Base-by-base conservation (phyloP, 2,329 filamentous ascomycete species). In the Diaporthe sp. region DNA sequence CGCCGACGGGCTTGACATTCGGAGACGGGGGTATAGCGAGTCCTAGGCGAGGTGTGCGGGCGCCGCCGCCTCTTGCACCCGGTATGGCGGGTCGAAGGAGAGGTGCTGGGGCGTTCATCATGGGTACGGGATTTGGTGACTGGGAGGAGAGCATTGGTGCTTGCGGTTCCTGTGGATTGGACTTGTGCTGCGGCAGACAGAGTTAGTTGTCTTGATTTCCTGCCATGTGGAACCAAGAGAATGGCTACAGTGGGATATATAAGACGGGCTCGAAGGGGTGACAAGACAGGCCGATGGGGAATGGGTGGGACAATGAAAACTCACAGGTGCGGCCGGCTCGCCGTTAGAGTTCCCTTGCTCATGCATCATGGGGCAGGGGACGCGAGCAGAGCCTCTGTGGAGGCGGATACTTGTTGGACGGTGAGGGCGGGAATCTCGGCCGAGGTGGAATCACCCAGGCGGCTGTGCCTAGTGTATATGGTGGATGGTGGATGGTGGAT, bases 11-110 rank as follows among this genome's bases (percentile, higher is more conserved):
- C 83, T 96, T 94, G 76, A 88, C 93, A 84, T 92, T 96, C 65
- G 95, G 94, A 47, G 95, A 97, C 0, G 94, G 92, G 50, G 96
- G 96, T 74, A 98, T 98, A 59, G 96, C 94, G 73, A 98, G 90
- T 58, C 95, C 96, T 74, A 98, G 89, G 79, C 94, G 92, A 37
- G 95, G 95, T 70, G 93, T 88, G 77, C 93, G 89, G 75, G 88
- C 86, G 74, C 91, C 92, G 77, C 88, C 86, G 78, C 87, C 88
- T 78, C 92, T 89, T 77, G 87, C 88, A 77, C 94, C 94, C 51
- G 93, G 94, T 73, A 97, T 92, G 76, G 95, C 94, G 71, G 95
- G 94, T 75, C 95, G 93, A 73, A 97, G 92, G 74, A 97, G 90
- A 75, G 94, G 94, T 70, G 93, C 94, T 70, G 94, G 92, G 65